Evolutionary conservation across 306 rosid species (phyloP).

Genomic region (Malus sieversii): DNA sequence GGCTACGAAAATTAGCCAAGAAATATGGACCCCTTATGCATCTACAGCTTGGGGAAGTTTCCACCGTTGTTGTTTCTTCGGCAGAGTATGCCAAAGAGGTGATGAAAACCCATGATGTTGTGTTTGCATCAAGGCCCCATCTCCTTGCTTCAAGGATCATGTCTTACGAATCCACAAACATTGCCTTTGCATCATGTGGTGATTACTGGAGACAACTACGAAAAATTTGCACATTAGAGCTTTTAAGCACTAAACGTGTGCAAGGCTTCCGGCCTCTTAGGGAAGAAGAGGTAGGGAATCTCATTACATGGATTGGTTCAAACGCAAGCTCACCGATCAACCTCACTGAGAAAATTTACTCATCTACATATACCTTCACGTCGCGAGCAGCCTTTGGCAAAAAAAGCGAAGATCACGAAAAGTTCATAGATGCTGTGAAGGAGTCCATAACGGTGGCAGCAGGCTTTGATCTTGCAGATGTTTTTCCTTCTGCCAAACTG

Average conservation of each 20-base stretch:
- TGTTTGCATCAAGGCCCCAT: constrained; percentile 28
- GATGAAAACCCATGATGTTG: constrained; percentile 34
- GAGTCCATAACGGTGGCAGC: background rate
- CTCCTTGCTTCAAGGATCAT: constrained; percentile 14
- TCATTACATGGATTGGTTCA: constrained; percentile 18
- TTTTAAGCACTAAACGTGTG: constrained; percentile 37
- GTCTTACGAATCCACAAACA: constrained; percentile 10
- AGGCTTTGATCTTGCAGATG: constrained; percentile 29
- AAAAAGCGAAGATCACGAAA: constrained; percentile 13
- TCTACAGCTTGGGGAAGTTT: constrained; percentile 33
- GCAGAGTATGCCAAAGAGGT: constrained; percentile 35
- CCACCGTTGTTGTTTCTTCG: constrained; percentile 37
- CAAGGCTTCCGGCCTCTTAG: constrained; percentile 33
- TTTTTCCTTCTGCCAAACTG: constrained; percentile 28
- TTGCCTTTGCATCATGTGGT: constrained; percentile 29
- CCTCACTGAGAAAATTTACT: constrained; percentile 10
- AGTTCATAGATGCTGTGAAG: background rate
- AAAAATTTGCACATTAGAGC: constrained; percentile 32
- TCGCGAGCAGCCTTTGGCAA: constrained; percentile 30
- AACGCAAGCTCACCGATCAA: constrained; percentile 16
- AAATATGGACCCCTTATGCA: constrained; percentile 44
- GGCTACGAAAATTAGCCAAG: constrained; percentile 15
- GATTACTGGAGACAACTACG: constrained; percentile 51
- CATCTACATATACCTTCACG: background rate
- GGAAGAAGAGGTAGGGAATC: constrained; percentile 33